Conservation (phyloP, 257 asterid genomes). For the Solanum sitiens region DNA sequence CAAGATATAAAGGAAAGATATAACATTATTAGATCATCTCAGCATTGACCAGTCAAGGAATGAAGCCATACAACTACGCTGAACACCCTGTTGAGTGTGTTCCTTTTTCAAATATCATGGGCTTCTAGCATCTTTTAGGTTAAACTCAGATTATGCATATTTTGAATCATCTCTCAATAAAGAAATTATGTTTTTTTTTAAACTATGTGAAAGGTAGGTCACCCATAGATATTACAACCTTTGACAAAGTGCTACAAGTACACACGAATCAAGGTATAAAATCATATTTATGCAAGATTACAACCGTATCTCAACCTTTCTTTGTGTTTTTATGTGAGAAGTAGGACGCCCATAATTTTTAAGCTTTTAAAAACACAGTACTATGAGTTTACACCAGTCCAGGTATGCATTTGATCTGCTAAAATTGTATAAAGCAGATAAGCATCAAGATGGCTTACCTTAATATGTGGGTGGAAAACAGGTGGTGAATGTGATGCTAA, state of each 20-base stretch:
- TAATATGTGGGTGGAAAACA: constrained; percentile 90
- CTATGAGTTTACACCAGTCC: not conserved
- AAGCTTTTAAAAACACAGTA: not conserved
- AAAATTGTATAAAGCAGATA: not conserved
- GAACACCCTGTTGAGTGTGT: not conserved
- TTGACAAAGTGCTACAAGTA: not conserved
- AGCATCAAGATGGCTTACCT: constrained; percentile 38
- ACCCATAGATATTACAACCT: not conserved
- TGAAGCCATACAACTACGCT: not conserved
- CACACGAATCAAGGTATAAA: not conserved
- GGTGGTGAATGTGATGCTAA: constrained; percentile 79
- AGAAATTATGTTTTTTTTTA: not conserved
- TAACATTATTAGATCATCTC: not conserved
- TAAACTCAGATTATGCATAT: not conserved
- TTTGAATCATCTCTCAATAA: not conserved
- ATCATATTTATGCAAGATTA: not conserved
- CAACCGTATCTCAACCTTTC: not conserved
- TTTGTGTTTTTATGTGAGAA: not conserved
- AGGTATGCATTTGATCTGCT: not conserved
- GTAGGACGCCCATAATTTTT: not conserved
- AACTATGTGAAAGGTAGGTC: not conserved
- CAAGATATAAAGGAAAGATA: not conserved
- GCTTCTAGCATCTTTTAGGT: not conserved
- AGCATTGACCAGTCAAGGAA: not conserved
- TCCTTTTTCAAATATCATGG: not conserved